These are phyloP conservation scores for Anthostomella pinea DNA, from an alignment of 2,329 filamentous ascomycete species.

Conservation along the genomic window DNA sequence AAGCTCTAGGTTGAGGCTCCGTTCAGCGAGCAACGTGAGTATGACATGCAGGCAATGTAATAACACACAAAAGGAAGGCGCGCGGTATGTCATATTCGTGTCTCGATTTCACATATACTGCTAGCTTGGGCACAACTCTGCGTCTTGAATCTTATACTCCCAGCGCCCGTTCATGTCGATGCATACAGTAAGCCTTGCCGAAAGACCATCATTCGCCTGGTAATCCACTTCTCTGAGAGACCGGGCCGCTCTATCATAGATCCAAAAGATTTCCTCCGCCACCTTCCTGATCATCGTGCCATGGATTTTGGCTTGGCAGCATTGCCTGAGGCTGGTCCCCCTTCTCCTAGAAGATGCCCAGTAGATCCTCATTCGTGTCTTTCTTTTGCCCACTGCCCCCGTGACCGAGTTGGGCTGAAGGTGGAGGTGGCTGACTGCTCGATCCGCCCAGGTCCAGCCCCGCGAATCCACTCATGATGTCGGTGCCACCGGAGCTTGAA, in stretches of 20 bases:
- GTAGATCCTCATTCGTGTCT: constrained; percentile 57
- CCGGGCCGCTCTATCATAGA: constrained; percentile 2
- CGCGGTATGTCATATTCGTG: no score
- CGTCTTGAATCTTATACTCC: no score
- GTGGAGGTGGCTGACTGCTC: constrained; percentile 63
- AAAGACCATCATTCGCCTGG: no score
- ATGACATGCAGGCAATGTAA: no score
- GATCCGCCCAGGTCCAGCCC: constrained; percentile 70
- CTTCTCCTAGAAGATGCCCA: constrained; percentile 50
- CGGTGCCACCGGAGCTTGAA: constrained; percentile 43
- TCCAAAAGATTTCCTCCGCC: constrained; percentile 9
- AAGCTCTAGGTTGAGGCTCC: no score
- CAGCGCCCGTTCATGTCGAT: no score
- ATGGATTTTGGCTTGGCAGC: neutral
- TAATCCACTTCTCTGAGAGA: no score
- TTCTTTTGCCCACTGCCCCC: constrained; percentile 35
- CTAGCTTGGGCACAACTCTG: no score
- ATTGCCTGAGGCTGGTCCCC: neutral
- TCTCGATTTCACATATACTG: no score
- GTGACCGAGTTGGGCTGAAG: constrained; percentile 55
- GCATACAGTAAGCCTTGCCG: no score
- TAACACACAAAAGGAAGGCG: no score
- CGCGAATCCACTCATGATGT: constrained; percentile 87
- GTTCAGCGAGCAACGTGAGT: no score
- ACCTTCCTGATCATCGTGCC: neutral